Evolutionary conservation across 352 stramenopile genomes (phyloP).

Genomic region (Phytopythium sindhum): DNA sequence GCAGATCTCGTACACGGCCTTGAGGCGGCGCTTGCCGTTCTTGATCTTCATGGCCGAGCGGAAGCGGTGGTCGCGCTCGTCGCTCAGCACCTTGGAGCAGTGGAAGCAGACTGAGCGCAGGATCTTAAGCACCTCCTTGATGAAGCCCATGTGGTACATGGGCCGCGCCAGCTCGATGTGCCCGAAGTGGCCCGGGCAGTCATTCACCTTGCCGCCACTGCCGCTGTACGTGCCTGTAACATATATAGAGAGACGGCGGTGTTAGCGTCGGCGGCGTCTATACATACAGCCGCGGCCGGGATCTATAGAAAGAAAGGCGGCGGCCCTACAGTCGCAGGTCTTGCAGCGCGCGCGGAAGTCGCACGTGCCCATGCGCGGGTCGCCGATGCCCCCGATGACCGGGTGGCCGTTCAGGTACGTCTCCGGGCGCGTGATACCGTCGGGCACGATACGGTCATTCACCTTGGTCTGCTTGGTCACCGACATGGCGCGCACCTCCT

Average conservation of each 20-base stretch:
- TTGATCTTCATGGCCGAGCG: conserved; percentile 83
- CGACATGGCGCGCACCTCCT: conserved; percentile 96
- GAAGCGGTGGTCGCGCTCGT: conserved; percentile 86
- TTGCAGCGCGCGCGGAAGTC: conserved; percentile 88
- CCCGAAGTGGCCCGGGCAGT: conserved; percentile 98
- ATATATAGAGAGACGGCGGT: conserved; percentile 4
- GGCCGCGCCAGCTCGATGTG: conserved; percentile 97
- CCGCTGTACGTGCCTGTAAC: conserved; percentile 84
- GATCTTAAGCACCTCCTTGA: conserved; percentile 95
- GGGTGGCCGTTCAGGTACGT: conserved; percentile 92
- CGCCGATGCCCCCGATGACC: conserved; percentile 97
- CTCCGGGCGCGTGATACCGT: conserved; percentile 92
- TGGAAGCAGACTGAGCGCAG: conserved; percentile 96
- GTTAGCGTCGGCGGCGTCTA: conserved; percentile 1
- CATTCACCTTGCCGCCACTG: conserved; percentile 93
- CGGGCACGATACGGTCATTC: conserved; percentile 95
- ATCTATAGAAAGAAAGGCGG: neutral
- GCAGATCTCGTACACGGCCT: conserved; percentile 94
- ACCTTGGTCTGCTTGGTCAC: conserved; percentile 97
- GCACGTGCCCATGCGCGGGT: conserved; percentile 97
- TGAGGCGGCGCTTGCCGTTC: conserved; percentile 89
- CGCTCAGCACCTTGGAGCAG: conserved; percentile 94
- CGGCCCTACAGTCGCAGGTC: conserved; percentile 86
- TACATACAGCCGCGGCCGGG: neutral
- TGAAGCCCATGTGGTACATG: conserved; percentile 98